Evolutionary conservation across 306 rosid genomes (phyloP).

Genomic region (Cajanus cajan): DNA sequence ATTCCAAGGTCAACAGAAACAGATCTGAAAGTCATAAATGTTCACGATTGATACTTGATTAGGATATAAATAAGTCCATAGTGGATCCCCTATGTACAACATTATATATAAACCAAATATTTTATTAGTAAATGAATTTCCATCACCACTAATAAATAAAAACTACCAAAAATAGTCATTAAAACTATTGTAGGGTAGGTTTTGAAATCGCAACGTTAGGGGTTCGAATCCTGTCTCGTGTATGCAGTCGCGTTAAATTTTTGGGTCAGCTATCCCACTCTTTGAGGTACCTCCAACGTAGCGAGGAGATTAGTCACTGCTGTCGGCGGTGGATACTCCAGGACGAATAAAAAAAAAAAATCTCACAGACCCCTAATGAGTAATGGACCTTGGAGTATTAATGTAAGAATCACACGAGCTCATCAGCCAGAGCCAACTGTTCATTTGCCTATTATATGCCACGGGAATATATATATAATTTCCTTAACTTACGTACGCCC

Average conservation of each 20-base stretch:
- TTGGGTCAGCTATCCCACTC: no score
- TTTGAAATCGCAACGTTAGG: no score
- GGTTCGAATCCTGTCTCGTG: no score
- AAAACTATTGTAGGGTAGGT: background rate
- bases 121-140: background rate
- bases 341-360: no score
- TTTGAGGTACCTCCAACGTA: no score
- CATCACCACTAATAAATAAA: background rate
- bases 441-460: no score
- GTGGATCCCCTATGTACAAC: background rate
- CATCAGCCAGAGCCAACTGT: no score
- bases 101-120: background rate
- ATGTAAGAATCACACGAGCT: constrained; percentile 19
- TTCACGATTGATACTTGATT: constrained; percentile 13
- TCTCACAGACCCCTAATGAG: constrained; percentile 35
- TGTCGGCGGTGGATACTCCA: no score
- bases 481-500: no score
- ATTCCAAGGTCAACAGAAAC: constrained; percentile 25
- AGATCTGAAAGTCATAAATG: constrained; percentile 29
- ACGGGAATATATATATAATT: no score
- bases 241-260: no score
- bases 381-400: constrained; percentile 4
- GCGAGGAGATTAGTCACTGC: no score
- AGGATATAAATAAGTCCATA: constrained; percentile 18
- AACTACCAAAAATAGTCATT: background rate